Conservation (phyloP, 345 rosid species). For the Viola odorata region DNA sequence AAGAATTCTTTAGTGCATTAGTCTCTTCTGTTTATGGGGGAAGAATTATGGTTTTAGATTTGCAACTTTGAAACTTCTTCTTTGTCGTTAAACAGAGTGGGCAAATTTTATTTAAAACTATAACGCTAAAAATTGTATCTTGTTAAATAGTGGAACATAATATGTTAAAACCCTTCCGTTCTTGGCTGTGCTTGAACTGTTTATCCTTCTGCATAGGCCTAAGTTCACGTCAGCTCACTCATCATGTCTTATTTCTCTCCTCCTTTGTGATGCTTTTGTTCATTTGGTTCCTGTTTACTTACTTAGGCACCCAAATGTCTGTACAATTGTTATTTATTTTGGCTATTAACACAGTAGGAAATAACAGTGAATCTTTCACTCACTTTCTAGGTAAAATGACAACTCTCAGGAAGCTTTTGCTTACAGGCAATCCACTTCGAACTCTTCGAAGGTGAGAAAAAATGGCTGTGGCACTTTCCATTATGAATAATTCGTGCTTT, state of each 20-base stretch:
- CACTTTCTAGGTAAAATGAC: conserved; percentile 67
- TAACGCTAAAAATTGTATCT: no score
- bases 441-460: conserved; percentile 67
- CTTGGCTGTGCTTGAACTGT: no score
- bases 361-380: background rate
- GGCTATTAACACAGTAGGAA: background rate
- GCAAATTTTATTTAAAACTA: no score
- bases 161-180: no score
- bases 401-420: conserved; percentile 66
- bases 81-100: no score
- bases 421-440: conserved; percentile 79
- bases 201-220: no score
- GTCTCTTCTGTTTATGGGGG: no score
- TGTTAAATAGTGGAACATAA: no score
- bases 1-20: no score
- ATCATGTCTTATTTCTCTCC: background rate
- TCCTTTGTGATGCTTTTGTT: background rate
- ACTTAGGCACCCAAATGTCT: background rate
- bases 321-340: background rate
- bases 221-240: no score
- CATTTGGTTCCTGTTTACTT: background rate
- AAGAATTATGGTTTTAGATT: no score
- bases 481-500: conserved; percentile 7
- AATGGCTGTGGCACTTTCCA: background rate
- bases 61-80: no score